Percentiles rank a stretch among this genome's conserved stretches.
phyloP scores from a whole-genome alignment of 2,329 filamentous ascomycete genomes.

The Rachicladosporium sp. region DNA sequence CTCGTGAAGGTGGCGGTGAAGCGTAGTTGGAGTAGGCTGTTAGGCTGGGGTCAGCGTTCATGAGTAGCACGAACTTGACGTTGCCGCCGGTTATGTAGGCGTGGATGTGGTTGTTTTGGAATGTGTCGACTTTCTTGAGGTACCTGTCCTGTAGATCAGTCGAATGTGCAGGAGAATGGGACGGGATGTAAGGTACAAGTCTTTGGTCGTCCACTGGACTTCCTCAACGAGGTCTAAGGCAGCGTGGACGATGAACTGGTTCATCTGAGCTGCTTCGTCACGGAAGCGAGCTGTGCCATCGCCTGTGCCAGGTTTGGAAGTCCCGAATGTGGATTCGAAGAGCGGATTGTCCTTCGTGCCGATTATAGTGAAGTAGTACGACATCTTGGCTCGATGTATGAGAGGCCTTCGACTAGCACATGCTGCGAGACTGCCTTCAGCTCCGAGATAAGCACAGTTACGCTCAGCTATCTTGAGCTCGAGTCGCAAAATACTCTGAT shows the following conservation, averaged over 20 bases:
- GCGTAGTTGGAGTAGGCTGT: conserved; percentile 23
- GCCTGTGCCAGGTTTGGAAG: conserved; percentile 75
- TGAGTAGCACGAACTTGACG: conserved; percentile 86
- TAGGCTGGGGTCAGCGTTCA: conserved; percentile 51
- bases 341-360: conserved; percentile 91
- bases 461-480: too few relatives aligned
- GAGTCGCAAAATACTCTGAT: too few relatives aligned
- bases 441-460: too few relatives aligned
- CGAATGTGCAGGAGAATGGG: too few relatives aligned
- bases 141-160: conserved; percentile 47
- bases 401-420: too few relatives aligned
- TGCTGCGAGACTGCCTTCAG: too few relatives aligned
- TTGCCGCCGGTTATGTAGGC: conserved; percentile 90
- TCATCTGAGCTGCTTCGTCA: conserved; percentile 81
- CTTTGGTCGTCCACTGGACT: conserved; percentile 78
- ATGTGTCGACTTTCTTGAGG: conserved; percentile 91
- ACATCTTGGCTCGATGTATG: conserved; percentile 46
- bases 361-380: conserved; percentile 96
- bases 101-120: conserved; percentile 84
- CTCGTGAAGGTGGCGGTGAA: conserved; percentile 16
- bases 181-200: conserved; percentile 46
- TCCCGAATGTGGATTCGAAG: conserved; percentile 95
- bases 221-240: conserved; percentile 93
- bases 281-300: conserved; percentile 83
- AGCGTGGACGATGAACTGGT: conserved; percentile 94